A percentile compares a stretch with the other conserved stretches of the same genome.
These are phyloP conservation scores for Gossypium armourianum DNA, from an alignment of 441 rosid genomes.

Conservation along the genomic window DNA sequence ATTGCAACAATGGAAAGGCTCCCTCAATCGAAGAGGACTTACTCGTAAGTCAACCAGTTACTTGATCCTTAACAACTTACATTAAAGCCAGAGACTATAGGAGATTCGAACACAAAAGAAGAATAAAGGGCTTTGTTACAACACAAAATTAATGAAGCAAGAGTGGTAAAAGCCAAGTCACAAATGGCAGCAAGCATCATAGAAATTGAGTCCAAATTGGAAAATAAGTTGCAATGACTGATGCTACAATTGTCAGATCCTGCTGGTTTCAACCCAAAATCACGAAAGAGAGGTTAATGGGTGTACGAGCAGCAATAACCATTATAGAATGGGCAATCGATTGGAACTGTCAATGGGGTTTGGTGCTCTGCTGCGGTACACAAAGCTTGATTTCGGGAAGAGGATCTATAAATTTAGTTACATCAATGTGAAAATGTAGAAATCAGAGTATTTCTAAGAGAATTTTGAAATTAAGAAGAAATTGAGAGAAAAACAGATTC, in stretches of 20 bases:
- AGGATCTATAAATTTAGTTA: not conserved
- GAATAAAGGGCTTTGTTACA: not conserved
- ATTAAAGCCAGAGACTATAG: not conserved
- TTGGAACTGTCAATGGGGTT: not conserved
- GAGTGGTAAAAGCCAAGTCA: not conserved
- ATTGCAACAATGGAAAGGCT: not conserved
- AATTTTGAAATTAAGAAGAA: not conserved
- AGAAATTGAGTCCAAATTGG: not conserved
- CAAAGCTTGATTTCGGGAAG: not conserved
- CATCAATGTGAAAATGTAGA: not conserved
- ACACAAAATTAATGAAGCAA: not conserved
- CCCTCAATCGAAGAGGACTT: not conserved
- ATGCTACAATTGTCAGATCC: not conserved
- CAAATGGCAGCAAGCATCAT: not conserved
- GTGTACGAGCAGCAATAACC: not conserved
- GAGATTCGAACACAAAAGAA: not conserved
- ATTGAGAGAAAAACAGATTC: not conserved
- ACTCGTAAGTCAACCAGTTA: not conserved
- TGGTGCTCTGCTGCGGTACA: not conserved
- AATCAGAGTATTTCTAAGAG: not conserved
- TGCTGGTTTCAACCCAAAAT: not conserved
- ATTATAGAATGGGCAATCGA: not conserved
- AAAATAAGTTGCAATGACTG: not conserved
- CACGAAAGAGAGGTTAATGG: not conserved
- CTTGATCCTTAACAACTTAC: not conserved